Evolutionary conservation across 108 stramenopile genomes (phyloP).

Genomic region (Pseudonitzschia multiseries): DNA sequence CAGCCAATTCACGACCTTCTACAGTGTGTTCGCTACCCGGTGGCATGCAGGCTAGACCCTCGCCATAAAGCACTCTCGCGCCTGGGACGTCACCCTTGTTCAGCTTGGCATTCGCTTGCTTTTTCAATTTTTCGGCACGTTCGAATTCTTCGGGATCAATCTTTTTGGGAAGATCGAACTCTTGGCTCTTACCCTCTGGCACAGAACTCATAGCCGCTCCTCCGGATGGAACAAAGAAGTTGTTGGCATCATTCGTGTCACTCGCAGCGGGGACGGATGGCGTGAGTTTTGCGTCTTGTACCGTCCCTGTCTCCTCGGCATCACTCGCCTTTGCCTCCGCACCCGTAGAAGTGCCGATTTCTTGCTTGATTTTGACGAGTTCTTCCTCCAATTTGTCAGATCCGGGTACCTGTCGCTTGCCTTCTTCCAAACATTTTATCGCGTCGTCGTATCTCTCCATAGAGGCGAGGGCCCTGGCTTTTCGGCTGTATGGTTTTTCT

Average conservation of each 20-base stretch:
- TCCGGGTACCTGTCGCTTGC: constrained; percentile 14
- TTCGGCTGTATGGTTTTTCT: constrained; percentile 58
- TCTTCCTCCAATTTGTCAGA: constrained; percentile 34
- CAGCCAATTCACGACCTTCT: constrained; percentile 34
- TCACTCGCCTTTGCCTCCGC: constrained; percentile 1
- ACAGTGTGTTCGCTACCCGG: constrained; percentile 7
- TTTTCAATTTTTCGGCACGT: constrained; percentile 48
- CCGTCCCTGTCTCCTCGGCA: not conserved
- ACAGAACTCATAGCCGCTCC: constrained; percentile 26
- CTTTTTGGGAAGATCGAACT: constrained; percentile 22
- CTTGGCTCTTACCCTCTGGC: constrained; percentile 25
- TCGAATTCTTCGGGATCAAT: constrained; percentile 33
- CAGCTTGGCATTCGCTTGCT: constrained; percentile 55
- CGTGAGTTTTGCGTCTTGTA: not conserved
- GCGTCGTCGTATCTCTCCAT: constrained; percentile 44
- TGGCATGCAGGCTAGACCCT: constrained; percentile 39
- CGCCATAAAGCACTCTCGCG: constrained; percentile 43
- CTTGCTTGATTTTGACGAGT: constrained; percentile 23
- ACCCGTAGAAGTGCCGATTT: not conserved
- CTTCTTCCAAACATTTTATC: constrained; percentile 23
- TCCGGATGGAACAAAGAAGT: constrained; percentile 28
- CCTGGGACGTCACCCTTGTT: constrained; percentile 52
- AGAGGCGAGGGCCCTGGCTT: constrained; percentile 27
- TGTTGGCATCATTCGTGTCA: not conserved
- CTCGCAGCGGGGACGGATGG: constrained; percentile 7